Evolutionary conservation across 179 eudicot species (phyloP).

Genomic region (Gypsophila paniculata): DNA sequence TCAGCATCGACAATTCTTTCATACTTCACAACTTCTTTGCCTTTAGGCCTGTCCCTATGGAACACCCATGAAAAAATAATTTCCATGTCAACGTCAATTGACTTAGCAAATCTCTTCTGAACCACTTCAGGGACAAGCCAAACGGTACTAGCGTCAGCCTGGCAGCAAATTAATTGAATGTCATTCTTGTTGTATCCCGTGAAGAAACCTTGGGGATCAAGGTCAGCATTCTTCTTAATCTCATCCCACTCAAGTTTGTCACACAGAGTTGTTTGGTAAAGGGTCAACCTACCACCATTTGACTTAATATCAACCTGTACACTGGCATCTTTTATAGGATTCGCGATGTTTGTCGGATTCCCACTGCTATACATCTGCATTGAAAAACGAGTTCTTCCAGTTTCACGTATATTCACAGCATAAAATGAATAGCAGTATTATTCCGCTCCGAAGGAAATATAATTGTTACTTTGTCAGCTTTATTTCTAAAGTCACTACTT

Average conservation of each 20-base stretch:
- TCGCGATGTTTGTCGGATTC: slow-evolving; percentile 91
- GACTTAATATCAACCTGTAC: slow-evolving; percentile 86
- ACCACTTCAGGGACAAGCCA: slow-evolving; percentile 91
- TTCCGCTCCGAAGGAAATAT: background rate
- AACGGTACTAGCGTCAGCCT: slow-evolving; percentile 78
- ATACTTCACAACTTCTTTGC: slow-evolving; percentile 81
- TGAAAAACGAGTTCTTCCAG: slow-evolving; percentile 9
- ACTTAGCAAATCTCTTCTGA: slow-evolving; percentile 52
- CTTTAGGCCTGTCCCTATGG: slow-evolving; percentile 85
- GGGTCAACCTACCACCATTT: slow-evolving; percentile 66
- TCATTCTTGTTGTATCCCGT: slow-evolving; percentile 57
- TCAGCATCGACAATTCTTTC: slow-evolving; percentile 46
- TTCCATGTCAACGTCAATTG: slow-evolving; percentile 49
- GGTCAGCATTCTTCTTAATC: slow-evolving; percentile 34
- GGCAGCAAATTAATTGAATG: slow-evolving; percentile 86
- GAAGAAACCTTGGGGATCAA: slow-evolving; percentile 67
- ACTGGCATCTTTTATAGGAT: slow-evolving; percentile 85
- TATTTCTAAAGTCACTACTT: no score
- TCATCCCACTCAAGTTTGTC: slow-evolving; percentile 62
- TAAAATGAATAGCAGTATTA: background rate
- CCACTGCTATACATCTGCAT: slow-evolving; percentile 98
- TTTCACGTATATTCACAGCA: slow-evolving; percentile 1
- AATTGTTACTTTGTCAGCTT: background rate
- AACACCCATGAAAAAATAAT: slow-evolving; percentile 77
- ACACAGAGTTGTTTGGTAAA: slow-evolving; percentile 78